Evolutionary conservation across 768 basidiomycete species (phyloP).

Genomic region (Coprinopsis strossmayeri): DNA sequence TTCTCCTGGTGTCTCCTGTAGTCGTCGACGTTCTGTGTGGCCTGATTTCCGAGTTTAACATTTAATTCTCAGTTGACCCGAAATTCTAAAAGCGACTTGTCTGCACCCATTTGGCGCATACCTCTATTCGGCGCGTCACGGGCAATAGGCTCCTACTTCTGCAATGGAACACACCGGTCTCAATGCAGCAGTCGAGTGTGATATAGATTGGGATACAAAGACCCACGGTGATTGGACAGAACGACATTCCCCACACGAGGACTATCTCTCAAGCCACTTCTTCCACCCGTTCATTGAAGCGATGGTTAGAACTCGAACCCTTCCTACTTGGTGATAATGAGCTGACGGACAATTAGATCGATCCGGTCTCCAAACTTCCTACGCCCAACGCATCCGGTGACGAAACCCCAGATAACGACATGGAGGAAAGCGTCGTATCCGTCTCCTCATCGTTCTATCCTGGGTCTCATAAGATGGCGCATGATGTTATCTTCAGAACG

Average conservation of each 20-base stretch:
- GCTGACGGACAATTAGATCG: not conserved
- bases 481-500: slow-evolving; percentile 35
- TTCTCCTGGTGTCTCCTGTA: too few species aligned
- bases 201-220: not conserved
- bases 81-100: too few species aligned
- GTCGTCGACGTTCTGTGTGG: too few species aligned
- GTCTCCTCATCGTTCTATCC: slow-evolving; percentile 21
- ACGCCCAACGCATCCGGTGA: not conserved
- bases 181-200: not conserved
- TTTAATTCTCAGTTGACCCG: too few species aligned
- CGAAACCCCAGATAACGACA: not conserved
- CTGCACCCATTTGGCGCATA: too few species aligned
- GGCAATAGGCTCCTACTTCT: not conserved
- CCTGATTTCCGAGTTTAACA: too few species aligned
- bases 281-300: not conserved
- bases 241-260: not conserved
- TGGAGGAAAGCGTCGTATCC: not conserved
- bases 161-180: not conserved
- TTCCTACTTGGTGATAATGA: not conserved
- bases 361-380: not conserved
- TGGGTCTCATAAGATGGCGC: slow-evolving; percentile 10
- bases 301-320: not conserved
- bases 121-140: not conserved
- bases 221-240: not conserved
- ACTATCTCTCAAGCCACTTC: not conserved